Conservation (phyloP, 352 stramenopile genomes). For the Halophytophthora polymorphica region DNA sequence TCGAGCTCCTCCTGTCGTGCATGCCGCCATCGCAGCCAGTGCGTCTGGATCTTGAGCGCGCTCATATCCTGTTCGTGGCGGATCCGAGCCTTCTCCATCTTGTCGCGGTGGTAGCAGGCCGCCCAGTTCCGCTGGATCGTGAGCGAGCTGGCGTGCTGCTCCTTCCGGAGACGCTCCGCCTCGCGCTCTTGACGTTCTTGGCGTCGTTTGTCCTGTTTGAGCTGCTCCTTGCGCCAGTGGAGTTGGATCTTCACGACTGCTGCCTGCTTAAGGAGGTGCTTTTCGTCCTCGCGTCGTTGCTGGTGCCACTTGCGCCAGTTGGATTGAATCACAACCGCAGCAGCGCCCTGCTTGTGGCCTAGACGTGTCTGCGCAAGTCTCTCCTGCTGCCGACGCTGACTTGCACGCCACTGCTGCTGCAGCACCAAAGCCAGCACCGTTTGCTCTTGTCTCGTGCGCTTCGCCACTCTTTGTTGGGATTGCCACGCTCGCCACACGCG, state of each 20-base stretch:
- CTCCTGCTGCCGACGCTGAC: too few species aligned
- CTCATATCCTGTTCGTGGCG: conserved; percentile 21
- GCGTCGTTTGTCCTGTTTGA: background rate
- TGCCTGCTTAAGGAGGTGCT: conserved; percentile 2
- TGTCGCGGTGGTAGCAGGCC: conserved; percentile 11
- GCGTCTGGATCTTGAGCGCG: conserved; percentile 21
- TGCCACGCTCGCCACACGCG: background rate
- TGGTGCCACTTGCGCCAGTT: too few species aligned
- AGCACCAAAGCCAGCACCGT: background rate
- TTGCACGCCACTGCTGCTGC: too few species aligned
- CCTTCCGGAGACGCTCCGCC: conserved; percentile 8
- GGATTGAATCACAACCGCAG: too few species aligned
- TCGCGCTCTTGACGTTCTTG: conserved; percentile 5
- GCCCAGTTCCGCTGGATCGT: conserved; percentile 22
- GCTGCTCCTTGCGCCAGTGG: conserved; percentile 12
- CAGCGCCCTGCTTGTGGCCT: too few species aligned
- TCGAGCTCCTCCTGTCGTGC: conserved; percentile 19
- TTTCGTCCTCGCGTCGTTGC: conserved; percentile 5
- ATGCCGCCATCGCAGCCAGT: conserved; percentile 25
- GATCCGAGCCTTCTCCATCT: conserved; percentile 19
- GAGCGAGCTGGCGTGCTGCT: conserved; percentile 14
- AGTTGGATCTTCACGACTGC: conserved; percentile 11
- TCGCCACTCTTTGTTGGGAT: background rate
- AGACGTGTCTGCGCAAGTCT: too few species aligned
- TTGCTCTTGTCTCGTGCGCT: background rate